Evolutionary conservation across 2,329 filamentous ascomycete genomes (phyloP), one percentile per base, ranked within the genome.

Genomic region (Sclerotinia nivalis): DNA sequence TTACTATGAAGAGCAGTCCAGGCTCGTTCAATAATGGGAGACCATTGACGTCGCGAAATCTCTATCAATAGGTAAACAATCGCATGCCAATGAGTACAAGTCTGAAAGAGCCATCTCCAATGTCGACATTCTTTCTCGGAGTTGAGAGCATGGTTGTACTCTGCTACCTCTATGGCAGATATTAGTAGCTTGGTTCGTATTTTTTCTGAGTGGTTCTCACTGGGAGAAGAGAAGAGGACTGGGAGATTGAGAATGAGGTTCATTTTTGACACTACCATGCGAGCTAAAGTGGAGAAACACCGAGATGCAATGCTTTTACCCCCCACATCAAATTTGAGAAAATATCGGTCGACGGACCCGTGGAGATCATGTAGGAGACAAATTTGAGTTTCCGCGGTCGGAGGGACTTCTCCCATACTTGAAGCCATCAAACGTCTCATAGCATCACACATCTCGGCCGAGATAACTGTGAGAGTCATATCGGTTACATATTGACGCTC

Each of bases 91-190:
- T 81, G 79, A 0, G 76, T 78, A 70, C 80, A 80, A n/a, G 78
- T 79, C 22, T 80, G 78, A 64, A 79, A 82, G 25, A 75, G 20
- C 81, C 81, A 82, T 13, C 79, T 78, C 76, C 78, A 80, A 45
- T 80, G 83, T 13, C 81, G 81, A 67, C 81, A 83, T 22, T 79
- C 80, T 2, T 80, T 78, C 69, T 88, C 85, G 3, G 81, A 79
- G 66, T 85, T 86, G n/a, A 89, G 77, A 0, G 83, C 80, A 71
- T 85, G 83, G 70, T 83, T 86, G 73, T 86, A 87, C 74, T 88
- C 86, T 55, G 86, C 84, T 0, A 87, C 80, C 72, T 87, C 85
- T 25, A 87, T 83, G 2, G 83, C 84, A 0, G 84, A 80, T 55
- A 83, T 79, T 4, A 87, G 82, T 0, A 88, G 77, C 45, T 82